These are phyloP conservation scores for Aspergillus pseudotamarii DNA, from an alignment of 2,329 filamentous ascomycete species.

Conservation along the genomic window DNA sequence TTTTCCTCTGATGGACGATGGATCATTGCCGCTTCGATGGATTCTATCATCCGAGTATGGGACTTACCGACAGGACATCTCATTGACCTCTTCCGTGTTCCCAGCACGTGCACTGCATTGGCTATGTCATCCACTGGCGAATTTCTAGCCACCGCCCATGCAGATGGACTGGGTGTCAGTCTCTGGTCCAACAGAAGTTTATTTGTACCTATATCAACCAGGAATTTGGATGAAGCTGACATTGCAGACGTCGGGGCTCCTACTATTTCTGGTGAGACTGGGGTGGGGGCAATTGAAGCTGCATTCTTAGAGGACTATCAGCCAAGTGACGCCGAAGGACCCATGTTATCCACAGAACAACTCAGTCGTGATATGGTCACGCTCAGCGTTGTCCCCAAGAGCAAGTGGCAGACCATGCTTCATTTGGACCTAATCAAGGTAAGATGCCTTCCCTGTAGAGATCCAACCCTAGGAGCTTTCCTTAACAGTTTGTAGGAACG, in stretches of 20 bases:
- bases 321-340: constrained; percentile 53
- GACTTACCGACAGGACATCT: constrained; percentile 94
- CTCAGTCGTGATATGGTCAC: constrained; percentile 82
- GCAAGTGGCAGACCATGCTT: constrained; percentile 89
- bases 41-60: constrained; percentile 83
- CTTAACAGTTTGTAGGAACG: constrained; percentile 61
- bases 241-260: constrained; percentile 68
- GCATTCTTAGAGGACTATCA: constrained; percentile 65
- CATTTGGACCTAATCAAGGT: constrained; percentile 83
- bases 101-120: constrained; percentile 77
- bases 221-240: constrained; percentile 78
- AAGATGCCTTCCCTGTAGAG: constrained; percentile 9
- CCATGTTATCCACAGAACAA: constrained; percentile 68
- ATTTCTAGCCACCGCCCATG: constrained; percentile 86
- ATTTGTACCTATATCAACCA: constrained; percentile 84
- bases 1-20: constrained; percentile 94
- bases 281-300: constrained; percentile 72
- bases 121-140: constrained; percentile 90
- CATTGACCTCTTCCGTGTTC: constrained; percentile 85
- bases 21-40: constrained; percentile 85
- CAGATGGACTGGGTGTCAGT: constrained; percentile 82
- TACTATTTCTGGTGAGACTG: constrained; percentile 80
- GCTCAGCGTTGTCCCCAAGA: constrained; percentile 84
- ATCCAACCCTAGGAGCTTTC: constrained; percentile 2
- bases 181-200: constrained; percentile 94